phyloP scores from a whole-genome alignment of 129 eudicot genomes.

The Logfia minima region DNA sequence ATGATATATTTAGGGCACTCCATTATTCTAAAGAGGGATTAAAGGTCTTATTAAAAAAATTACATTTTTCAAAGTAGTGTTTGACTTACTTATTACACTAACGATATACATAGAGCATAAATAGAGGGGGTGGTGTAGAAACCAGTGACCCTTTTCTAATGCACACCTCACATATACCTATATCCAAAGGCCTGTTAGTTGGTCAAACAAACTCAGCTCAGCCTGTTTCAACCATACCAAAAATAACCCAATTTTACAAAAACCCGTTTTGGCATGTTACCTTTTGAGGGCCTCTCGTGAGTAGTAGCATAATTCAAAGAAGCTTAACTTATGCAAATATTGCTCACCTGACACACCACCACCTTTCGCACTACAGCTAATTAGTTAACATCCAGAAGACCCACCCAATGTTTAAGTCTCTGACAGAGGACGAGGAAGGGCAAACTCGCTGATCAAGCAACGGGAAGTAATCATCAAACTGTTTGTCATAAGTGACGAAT shows the following conservation, averaged over 20 bases:
- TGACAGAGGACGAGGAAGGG: slow-evolving; percentile 79
- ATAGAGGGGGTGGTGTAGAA: no score
- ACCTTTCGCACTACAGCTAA: slow-evolving; percentile 64
- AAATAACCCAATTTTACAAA: not conserved
- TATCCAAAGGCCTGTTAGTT: no score
- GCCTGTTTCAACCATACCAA: not conserved
- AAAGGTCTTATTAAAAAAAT: no score
- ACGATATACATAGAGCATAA: no score
- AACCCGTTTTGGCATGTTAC: not conserved
- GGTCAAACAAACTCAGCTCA: no score
- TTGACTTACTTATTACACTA: no score
- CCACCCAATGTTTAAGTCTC: slow-evolving; percentile 84
- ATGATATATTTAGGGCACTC: no score
- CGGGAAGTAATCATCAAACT: slow-evolving; percentile 82
- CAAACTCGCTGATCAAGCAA: slow-evolving; percentile 89
- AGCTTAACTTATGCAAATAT: not conserved
- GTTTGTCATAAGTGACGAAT: slow-evolving; percentile 68
- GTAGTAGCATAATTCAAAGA: not conserved
- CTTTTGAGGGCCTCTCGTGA: not conserved
- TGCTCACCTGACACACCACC: slow-evolving; percentile 73
- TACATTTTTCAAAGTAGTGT: no score
- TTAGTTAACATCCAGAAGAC: slow-evolving; percentile 69
- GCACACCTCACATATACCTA: no score
- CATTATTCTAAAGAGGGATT: no score
- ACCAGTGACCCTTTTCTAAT: no score